Evolutionary conservation across 2,329 filamentous ascomycete species (phyloP).

Genomic region (Blastomyces silverae): DNA sequence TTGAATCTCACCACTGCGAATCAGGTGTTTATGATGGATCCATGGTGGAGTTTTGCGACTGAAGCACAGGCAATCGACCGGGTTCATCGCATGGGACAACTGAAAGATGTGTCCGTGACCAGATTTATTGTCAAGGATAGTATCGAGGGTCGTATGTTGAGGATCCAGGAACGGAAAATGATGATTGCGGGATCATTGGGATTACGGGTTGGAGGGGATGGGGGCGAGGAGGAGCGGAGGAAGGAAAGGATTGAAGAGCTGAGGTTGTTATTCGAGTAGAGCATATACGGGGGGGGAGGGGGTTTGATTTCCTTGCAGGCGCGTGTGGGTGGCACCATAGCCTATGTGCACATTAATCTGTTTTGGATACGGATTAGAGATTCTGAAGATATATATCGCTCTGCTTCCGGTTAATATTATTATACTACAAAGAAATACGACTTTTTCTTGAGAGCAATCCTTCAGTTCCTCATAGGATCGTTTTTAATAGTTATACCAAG

Average conservation of each 20-base stretch:
- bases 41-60: constrained; percentile 97
- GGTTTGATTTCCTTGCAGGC: not conserved
- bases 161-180: constrained; percentile 86
- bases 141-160: constrained; percentile 92
- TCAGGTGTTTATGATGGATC: constrained; percentile 97
- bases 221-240: constrained; percentile 83
- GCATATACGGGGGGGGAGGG: constrained; percentile 2
- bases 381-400: not conserved
- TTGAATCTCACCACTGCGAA: constrained; percentile 85
- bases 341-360: not conserved
- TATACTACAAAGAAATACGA: not conserved
- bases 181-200: constrained; percentile 82
- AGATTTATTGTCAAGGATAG: constrained; percentile 84
- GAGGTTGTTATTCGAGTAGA: constrained; percentile 63
- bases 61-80: constrained; percentile 97
- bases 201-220: constrained; percentile 91
- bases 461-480: not conserved
- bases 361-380: not conserved
- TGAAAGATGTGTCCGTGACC: constrained; percentile 74
- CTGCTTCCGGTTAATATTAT: not conserved
- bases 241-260: constrained; percentile 88
- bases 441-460: not conserved
- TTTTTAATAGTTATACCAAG: not conserved
- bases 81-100: constrained; percentile 94
- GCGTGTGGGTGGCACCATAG: not conserved